Conservation (phyloP, 2,329 filamentous ascomycete species). For the Aspergillus hiratsukae region DNA sequence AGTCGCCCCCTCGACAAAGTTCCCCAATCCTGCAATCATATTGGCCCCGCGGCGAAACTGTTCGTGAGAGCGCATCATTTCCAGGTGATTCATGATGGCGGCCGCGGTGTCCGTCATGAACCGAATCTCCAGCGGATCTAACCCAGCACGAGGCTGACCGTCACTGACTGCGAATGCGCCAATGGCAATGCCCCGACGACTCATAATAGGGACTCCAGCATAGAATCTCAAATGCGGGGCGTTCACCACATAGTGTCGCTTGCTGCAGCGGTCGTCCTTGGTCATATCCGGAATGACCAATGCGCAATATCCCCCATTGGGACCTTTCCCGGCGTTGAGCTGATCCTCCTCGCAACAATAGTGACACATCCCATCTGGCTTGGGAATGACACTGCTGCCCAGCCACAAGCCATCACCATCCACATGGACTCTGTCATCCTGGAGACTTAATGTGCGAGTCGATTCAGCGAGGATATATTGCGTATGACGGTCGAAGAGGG, state of each 20-base stretch:
- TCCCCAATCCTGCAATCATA: constrained; percentile 8
- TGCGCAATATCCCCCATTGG: background rate
- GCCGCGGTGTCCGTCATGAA: constrained; percentile 9
- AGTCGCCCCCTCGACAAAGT: constrained; percentile 6
- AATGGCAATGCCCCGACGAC: constrained; percentile 6
- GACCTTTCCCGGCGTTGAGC: background rate
- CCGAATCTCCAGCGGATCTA: constrained; percentile 3
- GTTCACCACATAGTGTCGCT: constrained; percentile 20
- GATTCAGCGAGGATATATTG: constrained; percentile 53
- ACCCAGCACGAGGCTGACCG: background rate
- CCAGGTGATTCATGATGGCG: constrained; percentile 9
- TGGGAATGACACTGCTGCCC: constrained; percentile 27
- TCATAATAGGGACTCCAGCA: constrained; percentile 41
- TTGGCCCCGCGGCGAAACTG: constrained; percentile 7
- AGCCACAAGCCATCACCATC: constrained; percentile 24
- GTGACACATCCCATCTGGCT: constrained; percentile 25
- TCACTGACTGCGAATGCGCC: constrained; percentile 6
- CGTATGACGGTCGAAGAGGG: constrained; percentile 47
- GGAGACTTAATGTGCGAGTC: constrained; percentile 39
- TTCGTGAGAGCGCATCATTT: constrained; percentile 7
- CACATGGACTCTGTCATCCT: constrained; percentile 15
- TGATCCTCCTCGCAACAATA: constrained; percentile 12
- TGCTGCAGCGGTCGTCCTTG: constrained; percentile 28
- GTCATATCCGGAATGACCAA: constrained; percentile 31
- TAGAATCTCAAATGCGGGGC: constrained; percentile 43